phyloP scores from a whole-genome alignment of 495 filamentous ascomycete genomes.

The Usnea hakonensis region DNA sequence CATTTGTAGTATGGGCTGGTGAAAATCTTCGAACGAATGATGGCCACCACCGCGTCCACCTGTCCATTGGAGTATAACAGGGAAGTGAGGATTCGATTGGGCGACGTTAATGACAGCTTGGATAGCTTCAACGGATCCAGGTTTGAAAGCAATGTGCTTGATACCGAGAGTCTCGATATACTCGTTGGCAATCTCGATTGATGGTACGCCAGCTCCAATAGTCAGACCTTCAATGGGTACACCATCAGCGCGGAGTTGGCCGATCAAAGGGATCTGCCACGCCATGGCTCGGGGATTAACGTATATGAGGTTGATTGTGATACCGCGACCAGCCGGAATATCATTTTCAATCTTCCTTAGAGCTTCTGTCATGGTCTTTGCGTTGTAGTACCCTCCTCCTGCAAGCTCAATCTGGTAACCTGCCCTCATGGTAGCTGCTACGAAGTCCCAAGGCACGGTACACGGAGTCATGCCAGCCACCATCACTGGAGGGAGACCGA shows the following conservation, averaged over 20 bases:
- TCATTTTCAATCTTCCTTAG: conserved; percentile 81
- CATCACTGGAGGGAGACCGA: conserved; percentile 85
- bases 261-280: conserved; percentile 93
- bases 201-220: conserved; percentile 89
- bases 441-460: conserved; percentile 92
- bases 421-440: conserved; percentile 90
- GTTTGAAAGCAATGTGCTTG: conserved; percentile 94
- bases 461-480: conserved; percentile 95
- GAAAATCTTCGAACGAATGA: conserved; percentile 94
- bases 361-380: conserved; percentile 80
- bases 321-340: conserved; percentile 85
- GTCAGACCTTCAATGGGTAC: conserved; percentile 91
- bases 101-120: conserved; percentile 88
- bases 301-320: conserved; percentile 92
- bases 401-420: conserved; percentile 90
- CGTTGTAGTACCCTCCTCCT: conserved; percentile 90
- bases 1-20: conserved; percentile 85
- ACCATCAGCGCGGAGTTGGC: conserved; percentile 74
- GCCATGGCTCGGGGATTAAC: conserved; percentile 93
- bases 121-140: conserved; percentile 82
- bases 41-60: conserved; percentile 90
- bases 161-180: conserved; percentile 91
- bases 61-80: conserved; percentile 89
- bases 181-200: conserved; percentile 86
- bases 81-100: conserved; percentile 82